Evolutionary conservation across 225 moss, liverwort and hornwort genomes (phyloP), one percentile per base, ranked within the genome.

Genomic region (Physcomitrellopsis africana): DNA sequence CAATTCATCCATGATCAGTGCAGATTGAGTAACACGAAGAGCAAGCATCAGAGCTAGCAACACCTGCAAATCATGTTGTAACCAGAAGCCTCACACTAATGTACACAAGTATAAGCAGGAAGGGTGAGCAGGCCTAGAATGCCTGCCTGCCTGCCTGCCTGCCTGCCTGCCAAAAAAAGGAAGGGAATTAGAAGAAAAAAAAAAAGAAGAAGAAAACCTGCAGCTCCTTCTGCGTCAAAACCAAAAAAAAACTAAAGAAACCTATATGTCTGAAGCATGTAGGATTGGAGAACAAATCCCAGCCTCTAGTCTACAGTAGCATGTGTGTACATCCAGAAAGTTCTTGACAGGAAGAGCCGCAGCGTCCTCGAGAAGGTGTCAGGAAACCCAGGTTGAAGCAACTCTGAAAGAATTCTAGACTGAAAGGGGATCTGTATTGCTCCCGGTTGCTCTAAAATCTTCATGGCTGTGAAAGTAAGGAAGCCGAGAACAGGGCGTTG

Each of bases 361-460:
- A 11, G 26, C 60, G 20, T 18, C 41, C 65, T 51, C 15, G 46
- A 72, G 10, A n/a, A 62, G 51, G 29, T 23, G 29, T 23, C 1
- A 18, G 47, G 47, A 43, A 24, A 51, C 46, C 59, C 23, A 3
- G 52, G 72, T 71, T 85, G 65, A 71, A 73, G 44, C 52, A 61
- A 53, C 46, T 26, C 60, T 51, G 60, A 51, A 17, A 65, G 63
- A 55, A 74, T 68, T 53, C 53, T 19, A 41, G 27, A 69, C 8
- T 11, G 41, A 29, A 48, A 73, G 59, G 83, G 60, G 81, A 78
- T 63, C 52, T 68, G 63, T 55, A 51, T 68, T 63, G 65, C 77
- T 82, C 82, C 73, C 20, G 60, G 42, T 57, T 51, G 70, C 43
- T 79, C 66, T 52, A 63, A 69, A 9, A 9, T 59, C 20, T 44